phyloP scores from a whole-genome alignment of 139 green algal species.

The Nannochloris sp. region DNA sequence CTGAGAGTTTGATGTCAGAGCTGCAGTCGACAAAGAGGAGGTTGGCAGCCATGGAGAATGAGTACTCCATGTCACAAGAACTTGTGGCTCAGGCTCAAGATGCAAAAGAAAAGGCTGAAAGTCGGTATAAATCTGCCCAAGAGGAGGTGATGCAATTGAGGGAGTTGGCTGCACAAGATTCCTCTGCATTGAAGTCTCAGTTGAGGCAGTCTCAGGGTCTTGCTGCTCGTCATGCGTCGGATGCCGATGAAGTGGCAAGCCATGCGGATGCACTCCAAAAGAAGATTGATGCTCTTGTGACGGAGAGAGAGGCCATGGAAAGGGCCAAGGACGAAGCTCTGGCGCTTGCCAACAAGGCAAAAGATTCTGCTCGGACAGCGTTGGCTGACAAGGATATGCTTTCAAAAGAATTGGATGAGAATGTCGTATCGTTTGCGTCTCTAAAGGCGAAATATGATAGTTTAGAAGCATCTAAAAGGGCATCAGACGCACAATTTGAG shows the following conservation, averaged over 20 bases:
- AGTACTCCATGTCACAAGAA: neutral
- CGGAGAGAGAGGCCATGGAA: neutral
- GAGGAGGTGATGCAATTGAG: slow-evolving; percentile 11
- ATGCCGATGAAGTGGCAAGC: slow-evolving; percentile 7
- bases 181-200: neutral
- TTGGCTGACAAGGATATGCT: neutral
- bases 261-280: neutral
- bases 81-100: neutral
- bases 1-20: slow-evolving; percentile 5
- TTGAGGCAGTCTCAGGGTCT: slow-evolving; percentile 18
- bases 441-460: slow-evolving; percentile 7
- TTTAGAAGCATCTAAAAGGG: neutral
- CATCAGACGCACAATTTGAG: slow-evolving; percentile 10
- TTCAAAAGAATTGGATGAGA: slow-evolving; percentile 11
- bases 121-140: slow-evolving; percentile 5
- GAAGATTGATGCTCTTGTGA: neutral
- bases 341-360: neutral
- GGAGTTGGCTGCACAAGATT: slow-evolving; percentile 9
- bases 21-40: neutral
- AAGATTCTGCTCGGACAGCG: neutral
- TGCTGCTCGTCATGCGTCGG: neutral
- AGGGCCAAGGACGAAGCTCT: neutral
- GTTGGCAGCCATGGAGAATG: neutral
- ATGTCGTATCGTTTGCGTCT: neutral
- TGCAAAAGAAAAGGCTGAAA: slow-evolving; percentile 7